Conservation (phyloP, 257 asterid species). For the Solanum chmielewskii region DNA sequence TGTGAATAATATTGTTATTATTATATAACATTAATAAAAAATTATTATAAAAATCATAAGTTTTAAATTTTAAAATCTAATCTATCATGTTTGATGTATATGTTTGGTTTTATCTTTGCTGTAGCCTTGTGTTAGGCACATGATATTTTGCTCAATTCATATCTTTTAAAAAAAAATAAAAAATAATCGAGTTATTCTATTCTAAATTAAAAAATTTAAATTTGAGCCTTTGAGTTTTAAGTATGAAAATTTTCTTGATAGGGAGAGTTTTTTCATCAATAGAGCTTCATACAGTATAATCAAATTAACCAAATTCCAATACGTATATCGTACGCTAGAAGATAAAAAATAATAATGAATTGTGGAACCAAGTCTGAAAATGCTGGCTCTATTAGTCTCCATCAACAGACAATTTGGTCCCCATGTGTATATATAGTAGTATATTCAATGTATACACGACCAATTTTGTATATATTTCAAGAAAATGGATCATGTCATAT, state of each 20-base stretch:
- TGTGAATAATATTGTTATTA: neutral
- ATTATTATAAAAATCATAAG: neutral
- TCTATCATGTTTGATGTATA: neutral
- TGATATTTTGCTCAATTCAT: neutral
- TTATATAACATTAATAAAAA: neutral
- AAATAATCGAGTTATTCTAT: too few relatives aligned
- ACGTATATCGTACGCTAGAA: accelerated
- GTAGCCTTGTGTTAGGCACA: neutral
- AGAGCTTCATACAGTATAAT: too few relatives aligned
- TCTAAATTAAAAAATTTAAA: too few relatives aligned
- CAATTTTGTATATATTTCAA: neutral
- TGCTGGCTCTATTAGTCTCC: neutral
- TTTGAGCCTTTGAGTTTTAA: too few relatives aligned
- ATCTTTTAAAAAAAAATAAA: too few relatives aligned
- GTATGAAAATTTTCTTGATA: too few relatives aligned
- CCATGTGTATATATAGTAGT: neutral
- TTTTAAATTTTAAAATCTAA: neutral
- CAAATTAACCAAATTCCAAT: accelerated
- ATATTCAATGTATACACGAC: neutral
- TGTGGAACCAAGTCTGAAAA: neutral
- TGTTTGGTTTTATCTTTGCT: neutral
- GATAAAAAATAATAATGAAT: neutral
- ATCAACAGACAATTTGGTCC: neutral
- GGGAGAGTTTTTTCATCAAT: too few relatives aligned
- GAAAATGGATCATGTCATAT: neutral